phyloP scores from a whole-genome alignment of 2,329 filamentous ascomycete species.

The Pseudogymnoascus sp. region DNA sequence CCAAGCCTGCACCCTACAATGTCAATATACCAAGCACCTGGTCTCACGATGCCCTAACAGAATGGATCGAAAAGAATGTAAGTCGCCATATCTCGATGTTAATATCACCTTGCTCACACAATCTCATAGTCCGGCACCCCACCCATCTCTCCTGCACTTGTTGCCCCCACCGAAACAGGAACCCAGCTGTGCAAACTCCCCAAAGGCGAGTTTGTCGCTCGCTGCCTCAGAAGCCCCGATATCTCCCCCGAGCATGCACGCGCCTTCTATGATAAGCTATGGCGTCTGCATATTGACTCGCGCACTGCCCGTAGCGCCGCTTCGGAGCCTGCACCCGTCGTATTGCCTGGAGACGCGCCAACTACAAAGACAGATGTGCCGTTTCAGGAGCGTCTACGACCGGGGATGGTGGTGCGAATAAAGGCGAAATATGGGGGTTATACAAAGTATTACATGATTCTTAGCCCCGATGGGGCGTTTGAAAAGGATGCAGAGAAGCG shows the following conservation, averaged over 20 bases:
- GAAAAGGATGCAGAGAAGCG: slow-evolving; percentile 16
- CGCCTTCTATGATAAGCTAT: slow-evolving; percentile 37
- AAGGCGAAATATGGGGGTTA: slow-evolving; percentile 17
- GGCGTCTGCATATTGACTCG: slow-evolving; percentile 37
- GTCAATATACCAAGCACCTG: slow-evolving; percentile 31
- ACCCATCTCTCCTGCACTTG: slow-evolving; percentile 26
- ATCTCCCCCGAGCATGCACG: slow-evolving; percentile 34
- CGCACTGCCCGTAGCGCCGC: slow-evolving; percentile 17
- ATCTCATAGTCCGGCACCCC: slow-evolving; percentile 34
- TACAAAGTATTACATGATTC: slow-evolving; percentile 29
- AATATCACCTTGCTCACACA: neutral
- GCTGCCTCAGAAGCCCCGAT: slow-evolving; percentile 33
- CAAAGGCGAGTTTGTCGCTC: slow-evolving; percentile 33
- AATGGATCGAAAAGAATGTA: slow-evolving; percentile 37
- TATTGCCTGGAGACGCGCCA: neutral
- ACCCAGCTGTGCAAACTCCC: slow-evolving; percentile 36
- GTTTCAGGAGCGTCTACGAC: slow-evolving; percentile 35
- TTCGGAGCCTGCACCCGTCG: neutral
- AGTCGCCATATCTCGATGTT: slow-evolving; percentile 14
- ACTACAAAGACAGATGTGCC: slow-evolving; percentile 16
- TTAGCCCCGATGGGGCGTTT: slow-evolving; percentile 25
- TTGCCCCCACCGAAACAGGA: slow-evolving; percentile 37
- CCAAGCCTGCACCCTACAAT: slow-evolving; percentile 22
- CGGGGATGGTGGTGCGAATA: slow-evolving; percentile 37
- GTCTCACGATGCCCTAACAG: slow-evolving; percentile 32